Base-by-base conservation (phyloP, 441 rosid genomes). In the Populus hybrid region DNA sequence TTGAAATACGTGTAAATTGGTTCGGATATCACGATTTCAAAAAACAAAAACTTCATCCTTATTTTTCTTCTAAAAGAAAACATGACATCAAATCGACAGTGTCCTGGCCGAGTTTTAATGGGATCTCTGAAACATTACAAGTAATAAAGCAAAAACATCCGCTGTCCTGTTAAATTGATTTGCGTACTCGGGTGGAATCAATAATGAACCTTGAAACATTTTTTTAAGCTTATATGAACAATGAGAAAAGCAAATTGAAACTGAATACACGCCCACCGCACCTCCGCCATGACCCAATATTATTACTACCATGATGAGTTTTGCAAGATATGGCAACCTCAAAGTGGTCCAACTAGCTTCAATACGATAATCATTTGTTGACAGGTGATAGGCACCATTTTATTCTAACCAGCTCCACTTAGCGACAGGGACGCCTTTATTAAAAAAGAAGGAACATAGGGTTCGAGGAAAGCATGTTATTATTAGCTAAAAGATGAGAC, bases 391-490 rank as follows among this genome's bases (percentile, higher is more conserved):
- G 31, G 31, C 31, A 29, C 61, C 61, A 53, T 6, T 18, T 53
- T 53, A 29, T 29, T 29, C 31, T 29, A 29, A 12, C 63, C 68
- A 64, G 7, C 71, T 64, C 74, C 61, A 70, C 24, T 38, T 24
- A 23, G 7, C 50, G 9, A 33, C 24, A 61, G 18, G 33, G 33
- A 20, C 26, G 21, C 18, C 59, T 64, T 75, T 53, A 65, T 71
- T 61, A 74, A 71, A 7, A 68, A 33, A 40, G 11, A 77, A 74
- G 63, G 36, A 64, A 21, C 76, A 40, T 78, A 11, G 76, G 65
- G 81, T 33, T 68, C 71, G 79, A 72, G 68, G 75, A 82, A 80
- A 72, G 77, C 5, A 50, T 79, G 61, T 42, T 9, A 75, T 23
- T 65, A 75, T 65, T 16, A 38, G 59, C 18, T 12, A 45, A 31